Evolutionary conservation across 176 grass and related monocot species (phyloP).

Genomic region (Triticum turgidum): DNA sequence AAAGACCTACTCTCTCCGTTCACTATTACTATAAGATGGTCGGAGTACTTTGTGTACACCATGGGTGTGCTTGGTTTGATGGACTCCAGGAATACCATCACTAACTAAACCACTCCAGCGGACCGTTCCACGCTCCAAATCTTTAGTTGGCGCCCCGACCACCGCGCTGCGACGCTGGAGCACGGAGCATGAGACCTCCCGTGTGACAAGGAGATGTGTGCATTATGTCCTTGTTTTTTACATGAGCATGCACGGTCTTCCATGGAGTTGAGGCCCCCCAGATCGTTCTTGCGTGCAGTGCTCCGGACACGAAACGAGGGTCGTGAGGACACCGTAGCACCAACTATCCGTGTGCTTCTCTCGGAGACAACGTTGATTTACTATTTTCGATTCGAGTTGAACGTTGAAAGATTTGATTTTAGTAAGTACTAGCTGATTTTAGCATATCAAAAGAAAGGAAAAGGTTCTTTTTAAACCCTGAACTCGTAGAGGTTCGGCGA

Average conservation of each 20-base stretch:
- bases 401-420: no score
- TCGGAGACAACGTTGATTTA: background rate
- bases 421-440: no score
- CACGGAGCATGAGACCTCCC: slow-evolving; percentile 24
- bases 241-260: background rate
- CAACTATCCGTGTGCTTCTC: background rate
- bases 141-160: background rate
- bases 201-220: background rate
- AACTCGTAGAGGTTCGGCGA: no score
- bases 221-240: background rate
- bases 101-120: background rate
- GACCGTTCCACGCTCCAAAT: background rate
- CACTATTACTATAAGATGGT: no score
- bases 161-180: background rate
- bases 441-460: no score
- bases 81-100: no score
- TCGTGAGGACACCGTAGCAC: background rate
- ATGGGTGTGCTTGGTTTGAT: no score
- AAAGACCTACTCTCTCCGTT: no score
- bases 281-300: background rate
- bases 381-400: no score
- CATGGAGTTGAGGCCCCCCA: background rate
- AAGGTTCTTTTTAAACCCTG: no score
- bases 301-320: background rate
- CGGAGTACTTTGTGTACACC: no score